These are phyloP conservation scores for Rhizopogon rudus DNA, from an alignment of 768 basidiomycete genomes.

Conservation along the genomic window DNA sequence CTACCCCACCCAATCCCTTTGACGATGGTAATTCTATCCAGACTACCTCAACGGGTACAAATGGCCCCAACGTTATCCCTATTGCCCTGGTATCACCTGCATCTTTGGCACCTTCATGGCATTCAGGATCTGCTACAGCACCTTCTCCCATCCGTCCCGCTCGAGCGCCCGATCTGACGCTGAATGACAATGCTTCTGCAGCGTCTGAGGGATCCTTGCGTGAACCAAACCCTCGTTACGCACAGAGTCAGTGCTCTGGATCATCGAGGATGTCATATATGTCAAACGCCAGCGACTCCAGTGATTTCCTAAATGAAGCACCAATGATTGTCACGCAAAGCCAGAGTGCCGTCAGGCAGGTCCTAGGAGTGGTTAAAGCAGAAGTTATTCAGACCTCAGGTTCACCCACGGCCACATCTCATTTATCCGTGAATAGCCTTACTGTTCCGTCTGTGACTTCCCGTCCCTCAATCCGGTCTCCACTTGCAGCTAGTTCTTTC, in stretches of 20 bases:
- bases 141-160: conserved; percentile 48
- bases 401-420: conserved; percentile 24
- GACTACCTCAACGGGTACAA: conserved; percentile 66
- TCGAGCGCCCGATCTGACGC: conserved; percentile 55
- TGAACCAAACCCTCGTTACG: conserved; percentile 28
- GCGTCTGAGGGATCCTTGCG: conserved; percentile 50
- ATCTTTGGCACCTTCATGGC: conserved; percentile 30
- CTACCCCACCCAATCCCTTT: conserved; percentile 59
- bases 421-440: conserved; percentile 31
- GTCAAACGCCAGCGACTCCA: conserved; percentile 70
- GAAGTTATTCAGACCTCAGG: conserved; percentile 67
- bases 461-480: conserved; percentile 53
- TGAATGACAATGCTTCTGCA: conserved; percentile 60
- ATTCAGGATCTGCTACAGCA: conserved; percentile 11
- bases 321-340: conserved; percentile 76
- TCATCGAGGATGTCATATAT: conserved; percentile 64
- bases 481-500: conserved; percentile 67
- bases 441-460: conserved; percentile 33
- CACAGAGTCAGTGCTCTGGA: conserved; percentile 50
- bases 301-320: conserved; percentile 76
- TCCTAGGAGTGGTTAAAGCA: conserved; percentile 73
- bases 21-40: conserved; percentile 76
- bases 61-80: conserved; percentile 82
- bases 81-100: conserved; percentile 70
- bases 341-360: conserved; percentile 59